These are phyloP conservation scores for Colletotrichum australisinense DNA, from an alignment of 2,329 filamentous ascomycete species.

Conservation along the genomic window DNA sequence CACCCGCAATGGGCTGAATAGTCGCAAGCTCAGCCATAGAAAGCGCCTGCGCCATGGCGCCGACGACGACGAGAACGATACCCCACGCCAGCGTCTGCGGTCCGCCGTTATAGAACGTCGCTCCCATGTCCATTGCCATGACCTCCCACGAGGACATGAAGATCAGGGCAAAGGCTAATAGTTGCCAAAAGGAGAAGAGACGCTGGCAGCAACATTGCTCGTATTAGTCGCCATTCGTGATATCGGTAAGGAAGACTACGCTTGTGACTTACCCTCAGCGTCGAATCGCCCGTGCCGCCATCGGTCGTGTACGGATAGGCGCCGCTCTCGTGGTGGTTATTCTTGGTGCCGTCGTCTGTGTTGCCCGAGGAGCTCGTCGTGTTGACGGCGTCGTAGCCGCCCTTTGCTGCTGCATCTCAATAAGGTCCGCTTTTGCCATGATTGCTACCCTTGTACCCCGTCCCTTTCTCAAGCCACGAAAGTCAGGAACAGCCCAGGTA, in stretches of 20 bases:
- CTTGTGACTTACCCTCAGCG: constrained; percentile 9
- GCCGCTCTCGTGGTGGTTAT: not conserved
- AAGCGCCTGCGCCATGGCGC: constrained; percentile 28
- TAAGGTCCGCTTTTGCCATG: not conserved
- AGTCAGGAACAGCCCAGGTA: no score
- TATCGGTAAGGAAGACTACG: no score
- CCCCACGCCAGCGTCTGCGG: constrained; percentile 33
- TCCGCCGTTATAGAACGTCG: constrained; percentile 28
- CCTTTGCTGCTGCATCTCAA: constrained; percentile 23
- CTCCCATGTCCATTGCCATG: constrained; percentile 35
- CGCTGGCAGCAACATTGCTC: not conserved
- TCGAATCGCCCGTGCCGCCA: constrained; percentile 15
- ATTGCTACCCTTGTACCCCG: not conserved
- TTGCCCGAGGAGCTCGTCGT: constrained; percentile 24
- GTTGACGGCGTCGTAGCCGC: constrained; percentile 23
- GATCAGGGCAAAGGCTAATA: constrained; percentile 28
- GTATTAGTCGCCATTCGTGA: not conserved
- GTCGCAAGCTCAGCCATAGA: constrained; percentile 40
- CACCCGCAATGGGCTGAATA: constrained; percentile 39
- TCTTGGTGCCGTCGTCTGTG: not conserved
- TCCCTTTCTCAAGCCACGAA: no score
- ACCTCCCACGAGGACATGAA: constrained; percentile 35
- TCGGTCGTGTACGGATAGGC: not conserved
- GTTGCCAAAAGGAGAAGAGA: constrained; percentile 30
- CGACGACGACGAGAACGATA: constrained; percentile 28